Percentiles rank a stretch among this genome's conserved stretches.
phyloP scores from a whole-genome alignment of 2,329 filamentous ascomycete species.

The Ophiostoma sp. region DNA sequence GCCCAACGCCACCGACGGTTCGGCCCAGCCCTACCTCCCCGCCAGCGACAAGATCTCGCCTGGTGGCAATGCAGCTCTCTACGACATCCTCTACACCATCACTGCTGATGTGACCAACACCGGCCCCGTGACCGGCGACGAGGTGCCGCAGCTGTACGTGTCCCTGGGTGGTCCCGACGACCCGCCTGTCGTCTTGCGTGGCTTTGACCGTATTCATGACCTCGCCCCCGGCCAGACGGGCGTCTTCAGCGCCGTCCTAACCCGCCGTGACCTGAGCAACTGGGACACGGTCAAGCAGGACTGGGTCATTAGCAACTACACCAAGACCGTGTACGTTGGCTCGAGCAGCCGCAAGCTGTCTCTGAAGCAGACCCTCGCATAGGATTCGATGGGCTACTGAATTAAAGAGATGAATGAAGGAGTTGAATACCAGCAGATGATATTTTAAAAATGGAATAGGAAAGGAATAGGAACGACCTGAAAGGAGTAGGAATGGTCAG shows the following conservation, averaged over 20 bases:
- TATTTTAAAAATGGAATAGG: not conserved
- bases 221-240: slow-evolving; percentile 68
- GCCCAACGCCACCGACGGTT: slow-evolving; percentile 54
- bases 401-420: not conserved
- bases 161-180: slow-evolving; percentile 77
- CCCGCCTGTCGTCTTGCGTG: slow-evolving; percentile 65
- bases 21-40: slow-evolving; percentile 55
- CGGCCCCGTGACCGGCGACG: slow-evolving; percentile 63
- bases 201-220: slow-evolving; percentile 71
- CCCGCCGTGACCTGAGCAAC: slow-evolving; percentile 79
- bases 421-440: not conserved
- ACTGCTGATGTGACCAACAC: slow-evolving; percentile 71
- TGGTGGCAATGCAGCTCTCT: slow-evolving; percentile 66
- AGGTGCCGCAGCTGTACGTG: slow-evolving; percentile 77
- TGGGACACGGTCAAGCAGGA: slow-evolving; percentile 82
- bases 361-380: slow-evolving; percentile 39
- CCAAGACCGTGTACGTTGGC: slow-evolving; percentile 58
- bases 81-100: slow-evolving; percentile 68
- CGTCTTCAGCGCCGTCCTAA: slow-evolving; percentile 68
- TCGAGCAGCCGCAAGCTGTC: slow-evolving; percentile 57
- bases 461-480: not conserved
- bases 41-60: slow-evolving; percentile 50
- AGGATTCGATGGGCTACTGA: not conserved
- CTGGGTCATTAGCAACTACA: slow-evolving; percentile 65
- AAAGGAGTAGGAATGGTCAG: not conserved